Conservation (phyloP, 805 yeast species). For the Sungouiella thailandica region DNA sequence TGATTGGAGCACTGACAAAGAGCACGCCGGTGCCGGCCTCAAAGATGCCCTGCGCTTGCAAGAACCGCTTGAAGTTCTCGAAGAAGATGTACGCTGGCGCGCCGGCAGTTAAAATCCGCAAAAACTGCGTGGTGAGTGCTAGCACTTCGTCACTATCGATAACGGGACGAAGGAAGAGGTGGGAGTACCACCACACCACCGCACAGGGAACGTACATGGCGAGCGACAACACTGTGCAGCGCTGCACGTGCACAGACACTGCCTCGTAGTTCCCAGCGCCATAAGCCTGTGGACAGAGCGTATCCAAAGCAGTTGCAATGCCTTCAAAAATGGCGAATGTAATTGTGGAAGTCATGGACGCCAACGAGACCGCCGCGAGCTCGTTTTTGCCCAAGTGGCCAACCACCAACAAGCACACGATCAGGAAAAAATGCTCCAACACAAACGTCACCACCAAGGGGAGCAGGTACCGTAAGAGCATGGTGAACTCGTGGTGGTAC, state of each 20-base stretch:
- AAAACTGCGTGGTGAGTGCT: conserved; percentile 28
- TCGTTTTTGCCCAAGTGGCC: conserved; percentile 43
- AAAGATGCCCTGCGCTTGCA: conserved; percentile 44
- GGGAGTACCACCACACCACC: conserved; percentile 36
- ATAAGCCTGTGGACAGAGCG: conserved; percentile 42
- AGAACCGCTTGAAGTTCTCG: conserved; percentile 36
- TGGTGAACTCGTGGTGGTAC: conserved; percentile 21
- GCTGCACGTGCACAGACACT: conserved; percentile 35
- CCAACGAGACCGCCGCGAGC: conserved; percentile 43
- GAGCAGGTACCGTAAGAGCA: conserved; percentile 29
- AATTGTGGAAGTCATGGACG: conserved; percentile 40
- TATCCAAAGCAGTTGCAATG: conserved; percentile 42
- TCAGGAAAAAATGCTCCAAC: conserved; percentile 40
- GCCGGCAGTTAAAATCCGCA: conserved; percentile 32
- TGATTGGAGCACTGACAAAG: conserved; percentile 37
- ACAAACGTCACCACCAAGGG: conserved; percentile 39
- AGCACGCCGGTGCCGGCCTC: conserved; percentile 44
- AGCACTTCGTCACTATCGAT: conserved; percentile 32
- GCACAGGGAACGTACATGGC: conserved; percentile 36
- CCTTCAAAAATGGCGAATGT: conserved; percentile 43
- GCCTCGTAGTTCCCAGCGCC: conserved; percentile 38
- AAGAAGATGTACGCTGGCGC: conserved; percentile 42
- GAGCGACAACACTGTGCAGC: conserved; percentile 31
- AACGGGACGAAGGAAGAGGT: conserved; percentile 22
- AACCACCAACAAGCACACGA: conserved; percentile 39